Percentiles rank a stretch among this genome's conserved stretches.
Conservation (phyloP, 2,329 filamentous ascomycete species). For the Neonectria faginata region DNA sequence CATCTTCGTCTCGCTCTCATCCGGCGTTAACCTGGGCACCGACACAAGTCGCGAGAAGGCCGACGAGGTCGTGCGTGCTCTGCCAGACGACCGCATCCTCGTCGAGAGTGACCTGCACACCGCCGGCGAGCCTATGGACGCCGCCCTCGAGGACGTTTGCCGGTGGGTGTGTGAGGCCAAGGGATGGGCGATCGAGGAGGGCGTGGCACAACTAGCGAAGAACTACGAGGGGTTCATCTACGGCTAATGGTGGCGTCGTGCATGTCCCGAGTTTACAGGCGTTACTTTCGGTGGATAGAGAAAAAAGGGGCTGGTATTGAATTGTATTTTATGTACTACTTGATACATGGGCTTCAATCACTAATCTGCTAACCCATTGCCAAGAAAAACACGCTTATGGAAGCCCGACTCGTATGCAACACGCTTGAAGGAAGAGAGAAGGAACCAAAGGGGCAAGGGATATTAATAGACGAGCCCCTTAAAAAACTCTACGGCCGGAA, state of each 20-base stretch:
- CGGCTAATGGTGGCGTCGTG: conserved; percentile 56
- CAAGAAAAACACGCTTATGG: conserved; percentile 27
- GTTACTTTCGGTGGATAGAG: background rate
- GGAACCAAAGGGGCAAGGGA: conserved; percentile 7
- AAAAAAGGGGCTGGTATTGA: conserved; percentile 21
- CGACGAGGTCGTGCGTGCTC: conserved; percentile 73
- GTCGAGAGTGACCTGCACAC: conserved; percentile 91
- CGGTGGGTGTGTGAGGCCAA: conserved; percentile 82
- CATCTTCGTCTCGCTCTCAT: conserved; percentile 91
- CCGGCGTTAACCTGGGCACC: conserved; percentile 80
- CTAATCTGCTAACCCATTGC: conserved; percentile 24
- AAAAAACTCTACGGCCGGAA: conserved; percentile 27
- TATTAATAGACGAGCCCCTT: conserved; percentile 27
- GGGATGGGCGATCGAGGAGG: conserved; percentile 80
- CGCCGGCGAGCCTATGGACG: conserved; percentile 86
- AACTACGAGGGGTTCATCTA: conserved; percentile 87
- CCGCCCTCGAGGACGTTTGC: conserved; percentile 78
- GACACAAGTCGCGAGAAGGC: conserved; percentile 60
- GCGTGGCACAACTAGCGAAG: conserved; percentile 71
- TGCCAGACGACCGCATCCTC: conserved; percentile 83
- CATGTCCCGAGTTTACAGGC: background rate
- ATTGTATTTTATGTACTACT: conserved; percentile 36
- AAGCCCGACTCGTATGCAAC: conserved; percentile 26
- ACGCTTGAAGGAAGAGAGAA: conserved; percentile 1
- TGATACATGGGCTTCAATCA: conserved; percentile 24